Percentiles rank a stretch among this genome's conserved stretches.
Conservation (phyloP, 345 rosid species). For the Dovyalis caffra region DNA sequence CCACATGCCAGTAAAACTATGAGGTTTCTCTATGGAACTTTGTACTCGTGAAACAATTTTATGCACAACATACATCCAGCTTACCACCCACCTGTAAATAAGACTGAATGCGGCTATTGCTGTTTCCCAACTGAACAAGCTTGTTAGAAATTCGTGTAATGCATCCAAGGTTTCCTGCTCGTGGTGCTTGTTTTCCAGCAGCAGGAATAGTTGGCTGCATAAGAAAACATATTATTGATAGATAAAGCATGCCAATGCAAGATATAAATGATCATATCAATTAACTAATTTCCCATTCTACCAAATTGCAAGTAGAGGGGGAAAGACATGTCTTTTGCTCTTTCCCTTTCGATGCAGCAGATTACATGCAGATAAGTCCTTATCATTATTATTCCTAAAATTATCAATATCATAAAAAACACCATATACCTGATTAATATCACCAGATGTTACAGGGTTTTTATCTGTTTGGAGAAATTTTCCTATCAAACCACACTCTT, state of each 20-base stretch:
- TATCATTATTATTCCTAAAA: not conserved
- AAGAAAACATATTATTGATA: not conserved
- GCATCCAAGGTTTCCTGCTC: slow-evolving; percentile 87
- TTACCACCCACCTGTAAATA: slow-evolving; percentile 67
- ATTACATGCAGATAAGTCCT: not conserved
- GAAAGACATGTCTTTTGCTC: not conserved
- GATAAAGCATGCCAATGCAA: not conserved
- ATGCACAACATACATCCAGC: not conserved
- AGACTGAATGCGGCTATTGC: slow-evolving; percentile 51
- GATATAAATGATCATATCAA: not conserved
- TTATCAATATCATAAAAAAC: no score
- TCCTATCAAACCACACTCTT: slow-evolving; percentile 74
- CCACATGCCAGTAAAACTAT: not conserved
- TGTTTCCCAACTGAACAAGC: slow-evolving; percentile 69
- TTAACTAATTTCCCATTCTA: not conserved
- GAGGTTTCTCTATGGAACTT: not conserved
- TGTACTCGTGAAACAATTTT: not conserved
- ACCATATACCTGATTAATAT: slow-evolving; percentile 43
- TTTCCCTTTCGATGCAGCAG: not conserved
- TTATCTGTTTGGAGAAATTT: slow-evolving; percentile 74
- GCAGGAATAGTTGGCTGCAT: slow-evolving; percentile 79
- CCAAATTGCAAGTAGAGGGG: not conserved
- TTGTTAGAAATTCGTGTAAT: slow-evolving; percentile 80
- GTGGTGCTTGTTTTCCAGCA: slow-evolving; percentile 68
- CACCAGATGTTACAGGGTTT: slow-evolving; percentile 55